These are phyloP conservation scores for Neofusicoccum umdonicola DNA, from an alignment of 2,329 filamentous ascomycete genomes.

Conservation along the genomic window DNA sequence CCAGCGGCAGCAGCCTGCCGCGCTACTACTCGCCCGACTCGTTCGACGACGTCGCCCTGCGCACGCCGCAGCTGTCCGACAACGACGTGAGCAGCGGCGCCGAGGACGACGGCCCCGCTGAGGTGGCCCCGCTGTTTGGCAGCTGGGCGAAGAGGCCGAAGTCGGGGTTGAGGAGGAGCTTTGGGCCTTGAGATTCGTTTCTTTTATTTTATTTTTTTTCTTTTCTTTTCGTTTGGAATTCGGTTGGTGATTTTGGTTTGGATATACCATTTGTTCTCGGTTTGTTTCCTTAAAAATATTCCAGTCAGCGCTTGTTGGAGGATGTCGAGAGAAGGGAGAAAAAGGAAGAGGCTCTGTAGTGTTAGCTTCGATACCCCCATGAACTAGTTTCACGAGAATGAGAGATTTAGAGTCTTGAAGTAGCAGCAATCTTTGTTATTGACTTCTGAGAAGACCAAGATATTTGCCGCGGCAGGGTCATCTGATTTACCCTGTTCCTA, in stretches of 20 bases:
- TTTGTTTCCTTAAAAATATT: background rate
- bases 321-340: background rate
- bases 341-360: background rate
- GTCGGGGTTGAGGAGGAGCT: background rate
- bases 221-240: background rate
- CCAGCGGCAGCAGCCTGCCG: constrained; percentile 1
- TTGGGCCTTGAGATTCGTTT: background rate
- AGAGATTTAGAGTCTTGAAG: background rate
- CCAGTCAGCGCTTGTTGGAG: too few relatives aligned
- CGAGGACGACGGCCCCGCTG: background rate
- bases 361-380: constrained; percentile 6
- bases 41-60: constrained; percentile 8
- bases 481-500: background rate
- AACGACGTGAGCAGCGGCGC: background rate
- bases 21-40: constrained; percentile 4
- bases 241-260: background rate
- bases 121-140: background rate
- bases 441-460: background rate
- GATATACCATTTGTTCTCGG: background rate
- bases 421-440: background rate
- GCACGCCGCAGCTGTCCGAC: background rate
- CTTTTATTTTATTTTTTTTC: background rate
- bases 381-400: background rate
- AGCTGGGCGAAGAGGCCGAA: background rate
- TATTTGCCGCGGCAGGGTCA: background rate